phyloP scores from a whole-genome alignment of 2,329 filamentous ascomycete species.

The Reticulascus tulasneorum region DNA sequence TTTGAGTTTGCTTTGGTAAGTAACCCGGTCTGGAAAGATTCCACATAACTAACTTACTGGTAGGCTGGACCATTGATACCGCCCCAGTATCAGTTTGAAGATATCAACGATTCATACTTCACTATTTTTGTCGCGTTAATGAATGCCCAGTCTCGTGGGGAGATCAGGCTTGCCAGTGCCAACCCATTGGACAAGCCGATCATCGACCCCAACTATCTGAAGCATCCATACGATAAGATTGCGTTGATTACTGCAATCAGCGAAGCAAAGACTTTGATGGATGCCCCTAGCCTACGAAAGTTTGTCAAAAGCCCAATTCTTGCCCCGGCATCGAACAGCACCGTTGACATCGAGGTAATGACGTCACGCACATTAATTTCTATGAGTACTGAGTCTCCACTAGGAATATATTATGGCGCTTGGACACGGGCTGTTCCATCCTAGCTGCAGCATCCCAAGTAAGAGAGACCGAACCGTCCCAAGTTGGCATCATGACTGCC shows the following conservation, averaged over 20 bases:
- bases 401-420: too few relatives aligned
- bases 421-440: too few relatives aligned
- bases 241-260: constrained; percentile 1
- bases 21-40: background rate
- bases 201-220: constrained; percentile 6
- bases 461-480: too few relatives aligned
- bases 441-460: too few relatives aligned
- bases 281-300: background rate
- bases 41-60: accelerated
- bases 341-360: background rate
- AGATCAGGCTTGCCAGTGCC: background rate
- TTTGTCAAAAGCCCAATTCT: constrained; percentile 4
- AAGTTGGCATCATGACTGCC: too few relatives aligned
- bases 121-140: constrained; percentile 5
- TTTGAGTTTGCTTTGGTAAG: constrained; percentile 7
- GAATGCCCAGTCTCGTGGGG: constrained; percentile 5
- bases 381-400: accelerated
- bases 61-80: constrained; percentile 8
- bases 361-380: background rate
- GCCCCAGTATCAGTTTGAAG: constrained; percentile 2
- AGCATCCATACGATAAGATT: constrained; percentile 3
- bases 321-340: constrained; percentile 4
- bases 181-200: background rate
- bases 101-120: constrained; percentile 1
- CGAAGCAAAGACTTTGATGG: background rate